Evolutionary conservation across 2,329 filamentous ascomycete genomes (phyloP).

Genomic region (Penicillium sp.): DNA sequence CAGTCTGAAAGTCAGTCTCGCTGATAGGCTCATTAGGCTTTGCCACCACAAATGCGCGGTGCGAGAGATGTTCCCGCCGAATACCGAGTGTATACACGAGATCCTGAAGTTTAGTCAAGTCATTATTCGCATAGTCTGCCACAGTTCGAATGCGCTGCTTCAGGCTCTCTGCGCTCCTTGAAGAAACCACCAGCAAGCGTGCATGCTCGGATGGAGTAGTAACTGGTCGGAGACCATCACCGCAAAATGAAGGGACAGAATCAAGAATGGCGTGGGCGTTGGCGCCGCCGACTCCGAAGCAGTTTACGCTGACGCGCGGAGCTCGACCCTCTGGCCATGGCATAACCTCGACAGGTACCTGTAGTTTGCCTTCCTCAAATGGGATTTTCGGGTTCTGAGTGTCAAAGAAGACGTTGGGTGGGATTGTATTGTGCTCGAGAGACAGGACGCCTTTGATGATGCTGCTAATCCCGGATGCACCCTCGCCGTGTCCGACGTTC

Average conservation of each 20-base stretch:
- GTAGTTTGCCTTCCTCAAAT: slow-evolving; percentile 5
- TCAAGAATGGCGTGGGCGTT: slow-evolving; percentile 18
- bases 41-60: slow-evolving; percentile 1
- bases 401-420: slow-evolving; percentile 26
- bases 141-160: not conserved
- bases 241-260: slow-evolving; percentile 14
- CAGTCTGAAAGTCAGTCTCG: not conserved
- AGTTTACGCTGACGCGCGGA: slow-evolving; percentile 33
- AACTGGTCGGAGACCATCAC: slow-evolving; percentile 40
- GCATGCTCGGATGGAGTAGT: slow-evolving; percentile 4
- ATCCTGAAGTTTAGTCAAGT: not conserved
- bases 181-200: not conserved
- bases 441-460: slow-evolving; percentile 25
- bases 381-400: slow-evolving; percentile 23
- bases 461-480: slow-evolving; percentile 21
- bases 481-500: slow-evolving; percentile 28
- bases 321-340: slow-evolving; percentile 26
- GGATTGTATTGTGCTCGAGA: slow-evolving; percentile 22
- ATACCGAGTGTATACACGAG: slow-evolving; percentile 17
- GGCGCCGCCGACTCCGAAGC: slow-evolving; percentile 30
- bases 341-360: not conserved
- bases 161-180: not conserved
- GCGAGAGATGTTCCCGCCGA: slow-evolving; percentile 3
- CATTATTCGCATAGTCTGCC: slow-evolving; percentile 21
- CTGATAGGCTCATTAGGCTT: not conserved